Percentiles rank a stretch among this genome's conserved stretches.
These are phyloP conservation scores for Pleurotus eryngii DNA, from an alignment of 768 basidiomycete species.

Conservation along the genomic window DNA sequence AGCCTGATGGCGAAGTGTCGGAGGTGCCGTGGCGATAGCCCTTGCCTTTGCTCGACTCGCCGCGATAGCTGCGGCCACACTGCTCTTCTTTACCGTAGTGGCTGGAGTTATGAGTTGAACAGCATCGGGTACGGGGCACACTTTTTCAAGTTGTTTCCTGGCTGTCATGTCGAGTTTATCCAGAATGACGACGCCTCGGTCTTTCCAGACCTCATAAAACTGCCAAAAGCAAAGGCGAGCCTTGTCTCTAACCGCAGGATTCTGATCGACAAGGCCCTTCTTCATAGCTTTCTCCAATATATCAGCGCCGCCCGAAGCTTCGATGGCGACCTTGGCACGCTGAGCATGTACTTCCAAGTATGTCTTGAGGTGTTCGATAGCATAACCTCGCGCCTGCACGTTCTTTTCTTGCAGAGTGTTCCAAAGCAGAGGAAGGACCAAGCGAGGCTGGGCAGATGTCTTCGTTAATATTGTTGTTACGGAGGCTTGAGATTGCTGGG, in stretches of 20 bases:
- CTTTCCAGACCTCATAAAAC: constrained; percentile 74
- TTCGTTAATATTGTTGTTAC: constrained; percentile 66
- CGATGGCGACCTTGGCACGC: constrained; percentile 62
- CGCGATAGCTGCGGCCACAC: constrained; percentile 83
- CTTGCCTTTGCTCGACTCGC: constrained; percentile 88
- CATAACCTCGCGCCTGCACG: constrained; percentile 67
- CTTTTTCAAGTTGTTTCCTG: constrained; percentile 84
- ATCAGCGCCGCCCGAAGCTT: constrained; percentile 65
- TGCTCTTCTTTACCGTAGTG: constrained; percentile 75
- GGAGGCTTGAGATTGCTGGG: constrained; percentile 77
- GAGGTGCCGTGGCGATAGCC: constrained; percentile 78
- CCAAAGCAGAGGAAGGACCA: constrained; percentile 67
- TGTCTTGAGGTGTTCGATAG: constrained; percentile 64
- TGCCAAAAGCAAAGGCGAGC: constrained; percentile 78
- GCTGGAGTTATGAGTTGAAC: constrained; percentile 38
- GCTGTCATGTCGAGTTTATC: constrained; percentile 63
- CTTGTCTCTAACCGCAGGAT: constrained; percentile 72
- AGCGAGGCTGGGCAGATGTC: constrained; percentile 68
- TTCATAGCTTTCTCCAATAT: constrained; percentile 70
- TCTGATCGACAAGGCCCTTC: constrained; percentile 73
- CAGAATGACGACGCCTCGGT: constrained; percentile 60
- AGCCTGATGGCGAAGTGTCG: constrained; percentile 76
- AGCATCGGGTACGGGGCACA: constrained; percentile 60
- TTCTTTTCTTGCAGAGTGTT: constrained; percentile 76
- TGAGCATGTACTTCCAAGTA: constrained; percentile 73